These are phyloP conservation scores for Sutorius eximius DNA, from an alignment of 1,284 basidiomycete genomes.

Conservation along the genomic window DNA sequence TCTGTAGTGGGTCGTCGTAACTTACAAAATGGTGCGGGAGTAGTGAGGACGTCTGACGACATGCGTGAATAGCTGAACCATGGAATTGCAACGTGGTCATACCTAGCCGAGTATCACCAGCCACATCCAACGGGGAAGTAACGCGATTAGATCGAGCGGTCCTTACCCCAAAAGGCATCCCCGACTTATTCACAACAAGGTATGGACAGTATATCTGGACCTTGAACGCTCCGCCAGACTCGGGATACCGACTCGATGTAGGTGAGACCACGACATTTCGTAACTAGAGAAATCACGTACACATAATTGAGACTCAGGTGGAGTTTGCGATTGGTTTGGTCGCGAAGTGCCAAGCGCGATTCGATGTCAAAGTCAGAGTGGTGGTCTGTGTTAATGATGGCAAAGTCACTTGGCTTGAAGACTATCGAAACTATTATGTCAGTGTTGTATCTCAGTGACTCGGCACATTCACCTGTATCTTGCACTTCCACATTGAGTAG, in stretches of 20 bases:
- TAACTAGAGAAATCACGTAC: slow-evolving; percentile 47
- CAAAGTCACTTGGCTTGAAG: slow-evolving; percentile 97
- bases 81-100: slow-evolving; percentile 7
- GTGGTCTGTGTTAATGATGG: slow-evolving; percentile 95
- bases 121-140: slow-evolving; percentile 77
- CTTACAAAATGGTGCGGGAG: slow-evolving; percentile 77
- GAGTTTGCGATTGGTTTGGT: slow-evolving; percentile 77
- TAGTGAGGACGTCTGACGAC: slow-evolving; percentile 53
- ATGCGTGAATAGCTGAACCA: slow-evolving; percentile 9
- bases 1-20: slow-evolving; percentile 36
- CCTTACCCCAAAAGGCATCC: slow-evolving; percentile 79
- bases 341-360: slow-evolving; percentile 69
- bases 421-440: slow-evolving; percentile 41
- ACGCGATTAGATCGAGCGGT: slow-evolving; percentile 71
- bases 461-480: slow-evolving; percentile 68
- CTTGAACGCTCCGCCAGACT: slow-evolving; percentile 97
- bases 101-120: slow-evolving; percentile 73
- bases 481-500: slow-evolving; percentile 91
- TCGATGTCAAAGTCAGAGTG: slow-evolving; percentile 90
- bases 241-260: slow-evolving; percentile 68
- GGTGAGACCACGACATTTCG: slow-evolving; percentile 1
- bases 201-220: slow-evolving; percentile 96
- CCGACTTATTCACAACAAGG: slow-evolving; percentile 92
- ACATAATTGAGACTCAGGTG: slow-evolving; percentile 87
- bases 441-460: neutral